Evolutionary conservation across 139 green algal species (phyloP).

Genomic region (Volvox reticuliferus): DNA sequence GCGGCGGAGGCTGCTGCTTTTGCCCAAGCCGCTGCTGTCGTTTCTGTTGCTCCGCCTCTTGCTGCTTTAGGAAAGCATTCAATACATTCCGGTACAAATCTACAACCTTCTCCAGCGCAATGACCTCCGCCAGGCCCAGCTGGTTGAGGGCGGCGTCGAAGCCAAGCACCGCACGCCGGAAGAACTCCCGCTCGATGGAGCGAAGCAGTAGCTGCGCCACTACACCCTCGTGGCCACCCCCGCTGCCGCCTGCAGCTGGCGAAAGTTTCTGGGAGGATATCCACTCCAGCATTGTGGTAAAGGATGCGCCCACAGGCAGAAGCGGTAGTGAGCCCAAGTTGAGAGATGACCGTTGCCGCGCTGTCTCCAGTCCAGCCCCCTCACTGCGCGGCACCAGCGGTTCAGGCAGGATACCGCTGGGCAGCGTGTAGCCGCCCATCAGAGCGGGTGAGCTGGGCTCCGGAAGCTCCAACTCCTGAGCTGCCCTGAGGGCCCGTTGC

Average conservation of each 20-base stretch:
- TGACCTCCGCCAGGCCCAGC: constrained; percentile 28
- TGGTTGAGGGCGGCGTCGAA: background rate
- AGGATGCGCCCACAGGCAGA: background rate
- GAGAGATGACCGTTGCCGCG: background rate
- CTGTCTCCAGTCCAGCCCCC: constrained; percentile 6
- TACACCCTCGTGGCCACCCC: background rate
- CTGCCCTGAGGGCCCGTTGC: constrained; percentile 9
- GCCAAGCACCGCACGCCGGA: constrained; percentile 17
- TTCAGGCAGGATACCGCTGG: constrained; percentile 36
- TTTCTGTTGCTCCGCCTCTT: background rate
- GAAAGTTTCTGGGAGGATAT: background rate
- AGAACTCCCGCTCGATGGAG: constrained; percentile 60
- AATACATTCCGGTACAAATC: constrained; percentile 48
- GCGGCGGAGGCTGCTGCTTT: background rate
- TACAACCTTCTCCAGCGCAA: constrained; percentile 46
- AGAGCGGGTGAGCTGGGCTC: background rate
- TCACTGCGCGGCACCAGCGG: background rate
- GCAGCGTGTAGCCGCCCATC: background rate
- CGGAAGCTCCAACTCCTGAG: background rate
- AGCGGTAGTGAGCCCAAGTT: constrained; percentile 56
- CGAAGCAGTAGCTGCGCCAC: constrained; percentile 48
- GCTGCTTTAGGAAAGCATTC: constrained; percentile 5
- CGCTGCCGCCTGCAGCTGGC: background rate
- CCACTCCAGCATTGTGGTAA: background rate
- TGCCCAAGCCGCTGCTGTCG: background rate